Conservation (phyloP, 495 filamentous ascomycete species). For the Paragyromitra xinjiangensis region DNA sequence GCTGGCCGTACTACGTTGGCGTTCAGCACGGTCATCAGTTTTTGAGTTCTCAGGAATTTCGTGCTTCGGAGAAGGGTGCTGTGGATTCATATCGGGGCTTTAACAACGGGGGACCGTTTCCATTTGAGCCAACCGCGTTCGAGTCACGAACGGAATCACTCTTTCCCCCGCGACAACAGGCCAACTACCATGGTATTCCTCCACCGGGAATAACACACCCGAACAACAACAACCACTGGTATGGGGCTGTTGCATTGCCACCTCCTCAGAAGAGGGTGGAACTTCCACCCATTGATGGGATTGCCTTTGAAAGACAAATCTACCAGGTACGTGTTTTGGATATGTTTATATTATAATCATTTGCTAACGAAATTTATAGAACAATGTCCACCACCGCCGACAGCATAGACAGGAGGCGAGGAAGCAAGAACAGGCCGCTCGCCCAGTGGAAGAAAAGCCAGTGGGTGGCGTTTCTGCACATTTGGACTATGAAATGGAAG, state of each 20-base stretch:
- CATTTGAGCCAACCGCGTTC: slow-evolving; percentile 40
- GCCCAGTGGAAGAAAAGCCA: slow-evolving; percentile 55
- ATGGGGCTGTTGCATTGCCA: slow-evolving; percentile 32
- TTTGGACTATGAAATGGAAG: slow-evolving; percentile 98
- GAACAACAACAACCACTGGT: slow-evolving; percentile 51
- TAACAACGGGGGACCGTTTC: slow-evolving; percentile 44
- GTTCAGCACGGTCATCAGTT: slow-evolving; percentile 51
- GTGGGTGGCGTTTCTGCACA: slow-evolving; percentile 89
- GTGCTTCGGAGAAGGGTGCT: slow-evolving; percentile 49
- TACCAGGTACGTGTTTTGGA: slow-evolving; percentile 36
- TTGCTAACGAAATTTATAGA: slow-evolving; percentile 39
- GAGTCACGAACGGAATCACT: slow-evolving; percentile 39
- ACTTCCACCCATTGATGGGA: slow-evolving; percentile 52
- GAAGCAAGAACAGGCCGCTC: slow-evolving; percentile 52
- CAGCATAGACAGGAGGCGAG: slow-evolving; percentile 52
- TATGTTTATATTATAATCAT: slow-evolving; percentile 1
- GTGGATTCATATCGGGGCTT: slow-evolving; percentile 50
- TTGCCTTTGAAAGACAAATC: slow-evolving; percentile 42
- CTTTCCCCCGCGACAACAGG: slow-evolving; percentile 52
- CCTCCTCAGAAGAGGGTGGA: slow-evolving; percentile 48
- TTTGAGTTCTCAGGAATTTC: slow-evolving; percentile 49
- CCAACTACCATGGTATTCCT: slow-evolving; percentile 53
- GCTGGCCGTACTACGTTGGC: slow-evolving; percentile 49
- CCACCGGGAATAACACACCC: slow-evolving; percentile 56
- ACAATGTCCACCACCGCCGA: slow-evolving; percentile 29